Percentiles rank a stretch among this genome's conserved stretches.
Evolutionary conservation across 1,284 basidiomycete species (phyloP).

Genomic region (Ceratobasidium sp.): DNA sequence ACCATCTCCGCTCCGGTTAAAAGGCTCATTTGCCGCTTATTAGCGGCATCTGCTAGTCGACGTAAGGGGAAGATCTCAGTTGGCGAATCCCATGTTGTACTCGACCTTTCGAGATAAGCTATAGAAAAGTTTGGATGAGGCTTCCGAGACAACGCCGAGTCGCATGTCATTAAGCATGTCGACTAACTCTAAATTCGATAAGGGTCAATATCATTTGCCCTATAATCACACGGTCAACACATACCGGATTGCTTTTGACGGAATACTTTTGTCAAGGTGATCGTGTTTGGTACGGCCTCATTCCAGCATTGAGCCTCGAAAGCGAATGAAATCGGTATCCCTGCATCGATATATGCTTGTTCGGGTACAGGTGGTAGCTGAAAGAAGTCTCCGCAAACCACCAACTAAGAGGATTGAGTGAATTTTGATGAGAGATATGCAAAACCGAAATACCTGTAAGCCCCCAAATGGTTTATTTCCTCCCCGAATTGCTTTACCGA

Average conservation of each 20-base stretch:
- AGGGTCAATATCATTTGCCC: too few relatives aligned
- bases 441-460: slow-evolving; percentile 77
- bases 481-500: slow-evolving; percentile 76
- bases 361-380: slow-evolving; percentile 92
- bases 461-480: slow-evolving; percentile 88
- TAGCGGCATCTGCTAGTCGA: slow-evolving; percentile 41
- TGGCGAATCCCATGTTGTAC: slow-evolving; percentile 44
- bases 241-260: slow-evolving; percentile 60
- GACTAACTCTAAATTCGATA: slow-evolving; percentile 63
- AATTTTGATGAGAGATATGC: slow-evolving; percentile 1
- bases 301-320: slow-evolving; percentile 89
- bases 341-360: slow-evolving; percentile 57
- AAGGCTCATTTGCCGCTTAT: slow-evolving; percentile 33
- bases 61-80: slow-evolving; percentile 47
- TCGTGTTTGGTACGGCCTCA: slow-evolving; percentile 68
- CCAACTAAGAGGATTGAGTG: slow-evolving; percentile 64
- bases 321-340: slow-evolving; percentile 68
- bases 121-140: slow-evolving; percentile 30
- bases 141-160: slow-evolving; percentile 34
- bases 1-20: slow-evolving; percentile 4
- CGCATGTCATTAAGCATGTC: slow-evolving; percentile 49
- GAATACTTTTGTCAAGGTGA: slow-evolving; percentile 76
- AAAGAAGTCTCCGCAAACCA: slow-evolving; percentile 94
- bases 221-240: too few relatives aligned
- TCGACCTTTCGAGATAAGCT: slow-evolving; percentile 37